Conservation (phyloP, 73 alveolate species). For the Vitrella brassicaformis region DNA sequence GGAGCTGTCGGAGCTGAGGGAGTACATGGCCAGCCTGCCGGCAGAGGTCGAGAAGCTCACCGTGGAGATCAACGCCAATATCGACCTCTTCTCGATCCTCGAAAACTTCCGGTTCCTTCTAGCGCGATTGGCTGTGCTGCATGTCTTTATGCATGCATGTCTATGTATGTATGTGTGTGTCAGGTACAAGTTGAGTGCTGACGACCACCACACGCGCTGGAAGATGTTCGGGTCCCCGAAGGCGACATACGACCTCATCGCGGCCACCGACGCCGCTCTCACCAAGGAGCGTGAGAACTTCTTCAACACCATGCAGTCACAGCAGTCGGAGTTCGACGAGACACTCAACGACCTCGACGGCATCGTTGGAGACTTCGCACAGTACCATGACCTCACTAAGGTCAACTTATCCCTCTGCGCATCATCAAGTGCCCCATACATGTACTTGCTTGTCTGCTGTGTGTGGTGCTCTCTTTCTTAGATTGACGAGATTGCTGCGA, state of each 20-base stretch:
- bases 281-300: conserved; percentile 39
- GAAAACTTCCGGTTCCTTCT: conserved; percentile 14
- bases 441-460: not conserved
- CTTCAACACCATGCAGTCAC: conserved; percentile 38
- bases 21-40: conserved; percentile 51
- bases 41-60: conserved; percentile 33
- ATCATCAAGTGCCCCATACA: not conserved
- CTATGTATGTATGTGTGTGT: no score
- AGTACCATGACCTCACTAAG: conserved; percentile 44
- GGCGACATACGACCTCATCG: conserved; percentile 44
- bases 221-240: conserved; percentile 53
- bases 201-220: conserved; percentile 51
- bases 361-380: conserved; percentile 47
- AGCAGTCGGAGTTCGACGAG: conserved; percentile 53
- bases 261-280: conserved; percentile 23
- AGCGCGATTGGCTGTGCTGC: no score
- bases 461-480: conserved; percentile 3
- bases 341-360: conserved; percentile 45
- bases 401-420: no score
- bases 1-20: conserved; percentile 54
- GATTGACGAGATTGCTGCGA: conserved; percentile 43
- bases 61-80: conserved; percentile 30
- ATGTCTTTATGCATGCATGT: no score
- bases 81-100: conserved; percentile 25
- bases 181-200: conserved; percentile 42